Conservation (phyloP, 169 alveolate genomes). For the Plasmodium adleri region DNA sequence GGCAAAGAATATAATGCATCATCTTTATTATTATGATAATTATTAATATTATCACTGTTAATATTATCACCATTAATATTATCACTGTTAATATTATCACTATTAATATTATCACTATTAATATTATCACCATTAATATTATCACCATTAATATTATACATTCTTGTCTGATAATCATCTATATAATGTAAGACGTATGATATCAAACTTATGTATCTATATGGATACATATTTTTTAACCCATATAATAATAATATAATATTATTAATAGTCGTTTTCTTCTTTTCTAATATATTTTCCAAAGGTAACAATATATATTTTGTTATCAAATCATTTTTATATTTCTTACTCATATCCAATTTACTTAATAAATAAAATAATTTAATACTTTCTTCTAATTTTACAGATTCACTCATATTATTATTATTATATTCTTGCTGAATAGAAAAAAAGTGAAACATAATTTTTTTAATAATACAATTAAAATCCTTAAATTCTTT, state of each 20-base stretch:
- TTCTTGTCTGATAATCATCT: background rate
- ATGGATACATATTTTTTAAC: conserved; percentile 61
- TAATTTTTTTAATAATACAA: conserved; percentile 28
- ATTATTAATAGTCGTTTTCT: background rate
- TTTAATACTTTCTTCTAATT: conserved; percentile 34
- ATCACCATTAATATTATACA: background rate
- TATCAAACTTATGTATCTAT: conserved; percentile 30
- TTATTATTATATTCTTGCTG: background rate
- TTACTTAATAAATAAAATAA: conserved; percentile 43
- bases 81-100: background rate
- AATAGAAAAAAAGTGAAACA: conserved; percentile 22
- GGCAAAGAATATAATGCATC: background rate
- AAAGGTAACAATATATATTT: conserved; percentile 29
- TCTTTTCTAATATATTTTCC: conserved; percentile 26
- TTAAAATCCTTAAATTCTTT: conserved; percentile 32
- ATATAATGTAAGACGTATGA: conserved; percentile 2
- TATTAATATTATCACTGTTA: background rate
- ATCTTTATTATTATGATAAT: background rate
- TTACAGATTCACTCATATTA: background rate
- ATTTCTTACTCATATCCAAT: conserved; percentile 12
- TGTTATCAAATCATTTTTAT: conserved; percentile 20
- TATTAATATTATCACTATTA: background rate
- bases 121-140: background rate
- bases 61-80: background rate
- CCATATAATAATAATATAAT: conserved; percentile 12